Evolutionary conservation across 805 yeast genomes (phyloP).

Genomic region (Kodamaea restingae): DNA sequence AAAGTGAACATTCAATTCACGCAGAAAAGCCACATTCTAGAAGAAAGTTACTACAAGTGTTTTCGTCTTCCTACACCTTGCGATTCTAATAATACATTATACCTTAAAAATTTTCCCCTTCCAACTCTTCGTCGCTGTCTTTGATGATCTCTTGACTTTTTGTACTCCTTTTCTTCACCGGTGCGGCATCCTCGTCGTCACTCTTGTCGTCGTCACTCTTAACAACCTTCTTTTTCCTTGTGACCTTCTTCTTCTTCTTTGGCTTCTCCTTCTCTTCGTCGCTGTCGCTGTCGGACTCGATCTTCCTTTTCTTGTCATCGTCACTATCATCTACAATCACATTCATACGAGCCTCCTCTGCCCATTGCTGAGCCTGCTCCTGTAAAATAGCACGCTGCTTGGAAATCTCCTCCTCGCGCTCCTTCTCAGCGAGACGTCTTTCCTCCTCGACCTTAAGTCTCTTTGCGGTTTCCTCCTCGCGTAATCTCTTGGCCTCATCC

Average conservation of each 20-base stretch:
- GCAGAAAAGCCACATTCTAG: too few relatives aligned
- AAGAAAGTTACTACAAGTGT: too few relatives aligned
- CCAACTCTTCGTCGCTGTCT: slow-evolving; percentile 48
- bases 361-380: slow-evolving; percentile 53
- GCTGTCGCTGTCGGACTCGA: slow-evolving; percentile 25
- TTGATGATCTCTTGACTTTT: slow-evolving; percentile 34
- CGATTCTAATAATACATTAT: neutral
- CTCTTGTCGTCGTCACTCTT: slow-evolving; percentile 27
- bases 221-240: slow-evolving; percentile 14
- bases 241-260: slow-evolving; percentile 13
- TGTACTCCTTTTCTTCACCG: slow-evolving; percentile 23
- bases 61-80: neutral
- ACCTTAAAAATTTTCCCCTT: slow-evolving; percentile 9
- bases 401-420: slow-evolving; percentile 42
- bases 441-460: slow-evolving; percentile 37
- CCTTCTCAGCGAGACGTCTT: slow-evolving; percentile 40
- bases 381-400: slow-evolving; percentile 45
- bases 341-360: slow-evolving; percentile 41
- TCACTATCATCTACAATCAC: slow-evolving; percentile 36
- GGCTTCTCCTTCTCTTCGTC: slow-evolving; percentile 32
- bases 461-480: slow-evolving; percentile 52
- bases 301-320: slow-evolving; percentile 21
- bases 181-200: slow-evolving; percentile 26
- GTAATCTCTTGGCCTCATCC: slow-evolving; percentile 64
- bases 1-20: too few relatives aligned